Conservation (phyloP, 192 early-diverging fungal species). For the Chytriomyces hyalinus region DNA sequence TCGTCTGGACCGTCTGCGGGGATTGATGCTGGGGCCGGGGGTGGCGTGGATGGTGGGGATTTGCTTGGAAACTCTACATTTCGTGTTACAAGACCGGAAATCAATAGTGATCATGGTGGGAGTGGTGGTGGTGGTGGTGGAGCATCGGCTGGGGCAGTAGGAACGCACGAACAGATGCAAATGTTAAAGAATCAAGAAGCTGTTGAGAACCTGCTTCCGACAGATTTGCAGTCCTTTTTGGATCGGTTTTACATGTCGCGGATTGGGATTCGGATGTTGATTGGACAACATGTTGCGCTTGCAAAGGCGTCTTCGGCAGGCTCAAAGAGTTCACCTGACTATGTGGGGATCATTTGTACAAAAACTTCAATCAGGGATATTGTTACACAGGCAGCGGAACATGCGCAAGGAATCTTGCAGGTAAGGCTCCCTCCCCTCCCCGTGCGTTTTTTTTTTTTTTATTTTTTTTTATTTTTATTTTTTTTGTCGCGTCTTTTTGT, state of each 20-base stretch:
- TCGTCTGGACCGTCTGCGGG: not conserved
- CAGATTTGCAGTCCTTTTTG: conserved; percentile 85
- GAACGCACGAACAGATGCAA: not conserved
- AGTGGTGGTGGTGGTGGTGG: conserved; percentile 1
- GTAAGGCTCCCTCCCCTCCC: not conserved
- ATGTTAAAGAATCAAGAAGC: not conserved
- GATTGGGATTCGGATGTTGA: conserved; percentile 97
- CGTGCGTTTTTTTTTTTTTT: not conserved
- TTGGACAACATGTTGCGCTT: conserved; percentile 69
- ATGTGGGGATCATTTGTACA: conserved; percentile 95
- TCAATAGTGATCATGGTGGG: not conserved
- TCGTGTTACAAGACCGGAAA: no score
- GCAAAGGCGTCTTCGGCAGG: conserved; percentile 39
- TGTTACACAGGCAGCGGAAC: conserved; percentile 85
- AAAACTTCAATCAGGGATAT: conserved; percentile 81
- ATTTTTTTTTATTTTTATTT: no score
- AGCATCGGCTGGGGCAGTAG: not conserved
- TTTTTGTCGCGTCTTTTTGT: not conserved
- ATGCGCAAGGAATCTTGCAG: conserved; percentile 80
- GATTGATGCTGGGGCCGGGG: not conserved
- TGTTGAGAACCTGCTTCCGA: conserved; percentile 38
- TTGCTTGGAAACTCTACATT: no score
- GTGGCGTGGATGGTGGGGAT: no score
- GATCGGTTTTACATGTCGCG: conserved; percentile 96
- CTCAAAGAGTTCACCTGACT: conserved; percentile 53